Base-by-base conservation (phyloP, 2,329 filamentous ascomycete species). In the Trematosphaeria pertusa region DNA sequence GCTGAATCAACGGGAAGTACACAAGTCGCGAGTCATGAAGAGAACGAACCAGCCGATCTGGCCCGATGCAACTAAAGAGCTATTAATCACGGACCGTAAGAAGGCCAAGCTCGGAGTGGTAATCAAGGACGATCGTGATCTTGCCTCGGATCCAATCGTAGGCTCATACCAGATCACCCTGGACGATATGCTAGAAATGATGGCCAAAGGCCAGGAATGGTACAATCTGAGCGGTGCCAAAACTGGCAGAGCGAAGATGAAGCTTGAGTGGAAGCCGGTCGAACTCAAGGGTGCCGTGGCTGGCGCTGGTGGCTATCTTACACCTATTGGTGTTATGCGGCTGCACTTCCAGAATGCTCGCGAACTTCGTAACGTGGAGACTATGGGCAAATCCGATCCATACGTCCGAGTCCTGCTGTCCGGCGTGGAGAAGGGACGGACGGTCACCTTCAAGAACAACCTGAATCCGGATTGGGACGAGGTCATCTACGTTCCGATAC, bases 1-100 rank as follows among this genome's bases (percentile, higher is more conserved):
- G 34, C 83, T 99, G 59, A 99, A 99, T 63, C 89, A 91, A 54
- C 96, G 94, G 73, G 88, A 95, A 68, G 82, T 97, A 4, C 91
- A 96, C 62, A 81, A 85, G 46, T 96, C 92, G 42, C 90, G 91
- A 75, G 95, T 92, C 73, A 82, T 97, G 62, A 99, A 97, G 81
- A 87, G 93, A 51, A 97, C 91, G 50, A 99, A 99, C 75, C 94
- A 96, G 62, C 94, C 94, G 6, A 92, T 99, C 62, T 99, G 92
- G 87, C 87, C 93, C 43, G 88, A 97, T 67, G 89, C 89, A 5
- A 88, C 86, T 59, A 96, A 96, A 75, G 94, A 99, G 67, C 85
- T 99, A 59, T 84, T 99, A 51, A 93, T 99, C 67, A 97, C 92
- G 1, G 92, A 99, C 69, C 87, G 89, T 53, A 96, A 91, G 76